Percentiles rank a stretch among this genome's conserved stretches.
Conservation (phyloP, 768 basidiomycete species). For the Auricularia auricula-judae region DNA sequence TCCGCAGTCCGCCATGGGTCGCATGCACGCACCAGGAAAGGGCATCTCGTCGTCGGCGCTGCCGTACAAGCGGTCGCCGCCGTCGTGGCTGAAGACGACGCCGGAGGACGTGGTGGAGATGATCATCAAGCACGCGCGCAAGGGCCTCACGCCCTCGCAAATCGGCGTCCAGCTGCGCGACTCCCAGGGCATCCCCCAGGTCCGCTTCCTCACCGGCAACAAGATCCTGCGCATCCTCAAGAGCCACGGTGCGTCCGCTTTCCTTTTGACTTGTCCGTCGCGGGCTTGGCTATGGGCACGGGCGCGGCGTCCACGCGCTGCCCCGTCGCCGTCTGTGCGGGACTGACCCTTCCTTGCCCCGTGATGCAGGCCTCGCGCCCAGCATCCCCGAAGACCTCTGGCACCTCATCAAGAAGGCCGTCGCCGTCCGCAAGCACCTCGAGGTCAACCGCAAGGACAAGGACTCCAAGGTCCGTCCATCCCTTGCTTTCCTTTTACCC, state of each 20-base stretch:
- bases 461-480: constrained; percentile 21
- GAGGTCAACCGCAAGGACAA: constrained; percentile 98
- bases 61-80: constrained; percentile 91
- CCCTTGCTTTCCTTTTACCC: not conserved
- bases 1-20: constrained; percentile 58
- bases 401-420: constrained; percentile 99
- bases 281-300: not conserved
- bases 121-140: constrained; percentile 94
- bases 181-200: constrained; percentile 96
- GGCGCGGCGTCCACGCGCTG: not conserved
- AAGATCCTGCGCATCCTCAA: constrained; percentile 98
- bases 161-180: constrained; percentile 98
- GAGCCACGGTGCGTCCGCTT: constrained; percentile 59
- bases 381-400: constrained; percentile 98
- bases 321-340: not conserved
- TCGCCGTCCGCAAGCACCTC: constrained; percentile 96
- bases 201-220: constrained; percentile 97
- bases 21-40: constrained; percentile 99
- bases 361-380: constrained; percentile 73
- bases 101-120: constrained; percentile 93
- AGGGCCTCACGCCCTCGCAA: constrained; percentile 95
- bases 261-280: not conserved
- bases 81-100: constrained; percentile 93
- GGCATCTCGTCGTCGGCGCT: constrained; percentile 99
- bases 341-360: not conserved